These are phyloP conservation scores for Dothistroma pini DNA, from an alignment of 2,329 filamentous ascomycete genomes.

Conservation along the genomic window DNA sequence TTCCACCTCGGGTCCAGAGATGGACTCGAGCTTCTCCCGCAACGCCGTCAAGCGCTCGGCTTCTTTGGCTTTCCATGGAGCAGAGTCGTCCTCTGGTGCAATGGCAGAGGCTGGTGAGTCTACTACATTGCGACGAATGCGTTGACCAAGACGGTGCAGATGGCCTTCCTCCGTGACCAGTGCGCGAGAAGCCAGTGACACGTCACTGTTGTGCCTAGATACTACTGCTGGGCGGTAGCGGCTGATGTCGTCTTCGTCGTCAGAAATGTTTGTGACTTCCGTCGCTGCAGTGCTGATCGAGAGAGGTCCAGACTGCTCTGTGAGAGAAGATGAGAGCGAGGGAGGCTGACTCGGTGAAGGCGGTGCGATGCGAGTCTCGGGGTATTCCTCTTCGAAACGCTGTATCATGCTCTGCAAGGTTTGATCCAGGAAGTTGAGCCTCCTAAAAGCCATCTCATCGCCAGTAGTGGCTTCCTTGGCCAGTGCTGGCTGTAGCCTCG, in stretches of 20 bases:
- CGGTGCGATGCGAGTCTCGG: constrained; percentile 66
- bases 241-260: constrained; percentile 34
- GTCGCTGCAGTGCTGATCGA: constrained; percentile 14
- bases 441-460: constrained; percentile 74
- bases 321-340: constrained; percentile 18
- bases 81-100: constrained; percentile 22
- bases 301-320: constrained; percentile 14
- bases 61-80: constrained; percentile 34
- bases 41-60: constrained; percentile 38
- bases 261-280: constrained; percentile 28
- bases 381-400: constrained; percentile 94
- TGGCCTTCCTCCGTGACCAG: constrained; percentile 66
- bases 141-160: constrained; percentile 65
- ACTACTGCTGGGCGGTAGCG: constrained; percentile 42
- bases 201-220: constrained; percentile 60
- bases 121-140: constrained; percentile 61
- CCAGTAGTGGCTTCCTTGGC: constrained; percentile 66
- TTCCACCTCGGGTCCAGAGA: constrained; percentile 60
- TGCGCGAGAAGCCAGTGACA: constrained; percentile 63
- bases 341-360: constrained; percentile 15
- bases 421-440: constrained; percentile 79
- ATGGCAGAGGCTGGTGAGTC: constrained; percentile 38
- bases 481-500: constrained; percentile 77
- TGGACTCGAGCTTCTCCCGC: constrained; percentile 46
- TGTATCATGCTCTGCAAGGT: constrained; percentile 89